Evolutionary conservation across 371 early-diverging fungal genomes (phyloP), one percentile per base, ranked within the genome.

Genomic region (Basidiobolus meristosporus): DNA sequence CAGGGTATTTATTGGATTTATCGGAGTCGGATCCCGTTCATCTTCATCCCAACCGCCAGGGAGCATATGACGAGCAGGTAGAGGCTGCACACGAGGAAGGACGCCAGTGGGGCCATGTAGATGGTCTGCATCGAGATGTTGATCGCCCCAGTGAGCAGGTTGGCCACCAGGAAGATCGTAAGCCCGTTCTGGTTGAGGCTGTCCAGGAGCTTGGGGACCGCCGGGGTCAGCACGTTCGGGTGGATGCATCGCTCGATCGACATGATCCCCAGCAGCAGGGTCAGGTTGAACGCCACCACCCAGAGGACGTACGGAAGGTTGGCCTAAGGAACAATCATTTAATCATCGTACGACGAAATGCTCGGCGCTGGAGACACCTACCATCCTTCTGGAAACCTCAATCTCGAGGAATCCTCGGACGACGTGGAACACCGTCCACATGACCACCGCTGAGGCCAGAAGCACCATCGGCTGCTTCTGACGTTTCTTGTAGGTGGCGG

Each of bases 161-260:
- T 91, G 26, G 83, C 90, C 41, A 90, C 50, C 38, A 95, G 48
- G 55, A 95, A 95, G 9, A 77, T 67, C 2, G 65, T 66, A 39
- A 95, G 51, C 19, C 86, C 79, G 60, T 90, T 83, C 31, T 52
- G 49, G 50, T 89, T 89, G 42, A 90, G 54, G 10, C 77, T 70
- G 19, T 70, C 65, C 12, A 85, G 50, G 4, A 89, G 40, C 7
- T 48, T 42, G 0, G 82, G 81, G 38, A 57, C 54, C 12, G 53
- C 43, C 7, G 45, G 45, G 5, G 52, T 45, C 44, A 52, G 39
- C 12, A 50, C 43, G 16, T 26, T 44, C 15, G 31, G 38, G 15
- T 50, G 44, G 7, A 63, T 28, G 5, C 44, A 43, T 18, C 58
- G 50, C 38, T 82, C 80, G 1, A 70, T 54, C n/a, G 65, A 30